Evolutionary conservation across 2,329 filamentous ascomycete species (phyloP).

Genomic region (Fusarium euwallaceae): DNA sequence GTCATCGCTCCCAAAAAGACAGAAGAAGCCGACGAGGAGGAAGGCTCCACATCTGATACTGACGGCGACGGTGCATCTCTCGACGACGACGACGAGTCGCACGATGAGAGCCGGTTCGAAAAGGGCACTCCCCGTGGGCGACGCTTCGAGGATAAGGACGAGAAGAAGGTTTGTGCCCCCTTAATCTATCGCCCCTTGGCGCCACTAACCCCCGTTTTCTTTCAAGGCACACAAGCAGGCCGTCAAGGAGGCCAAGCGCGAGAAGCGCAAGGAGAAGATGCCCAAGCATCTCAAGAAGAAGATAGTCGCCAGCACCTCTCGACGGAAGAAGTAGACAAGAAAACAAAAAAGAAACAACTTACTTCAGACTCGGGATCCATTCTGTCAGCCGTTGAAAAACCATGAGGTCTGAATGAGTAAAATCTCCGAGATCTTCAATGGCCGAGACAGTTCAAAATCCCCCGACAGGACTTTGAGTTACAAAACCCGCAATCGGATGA

Average conservation of each 20-base stretch:
- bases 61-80: conserved; percentile 65
- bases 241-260: conserved; percentile 95
- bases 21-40: conserved; percentile 55
- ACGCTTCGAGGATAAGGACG: conserved; percentile 91
- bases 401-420: conserved; percentile 13
- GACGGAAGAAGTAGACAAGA: conserved; percentile 70
- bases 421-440: not conserved
- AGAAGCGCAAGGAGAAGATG: conserved; percentile 95
- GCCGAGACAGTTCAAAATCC: conserved; percentile 10
- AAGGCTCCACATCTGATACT: conserved; percentile 54
- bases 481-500: conserved; percentile 60
- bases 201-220: conserved; percentile 40
- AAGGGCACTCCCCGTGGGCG: conserved; percentile 82
- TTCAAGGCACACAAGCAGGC: conserved; percentile 79
- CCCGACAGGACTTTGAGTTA: not conserved
- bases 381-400: conserved; percentile 12
- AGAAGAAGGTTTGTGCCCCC: conserved; percentile 75
- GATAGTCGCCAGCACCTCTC: conserved; percentile 73
- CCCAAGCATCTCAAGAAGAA: conserved; percentile 97
- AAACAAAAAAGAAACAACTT: not conserved
- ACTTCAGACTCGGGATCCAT: conserved; percentile 1
- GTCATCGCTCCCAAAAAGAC: conserved; percentile 58
- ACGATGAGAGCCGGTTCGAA: conserved; percentile 69
- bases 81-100: conserved; percentile 58
- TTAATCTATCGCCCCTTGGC: not conserved